Conservation (phyloP, 2,329 filamentous ascomycete genomes). For the Verticillium nubilum region DNA sequence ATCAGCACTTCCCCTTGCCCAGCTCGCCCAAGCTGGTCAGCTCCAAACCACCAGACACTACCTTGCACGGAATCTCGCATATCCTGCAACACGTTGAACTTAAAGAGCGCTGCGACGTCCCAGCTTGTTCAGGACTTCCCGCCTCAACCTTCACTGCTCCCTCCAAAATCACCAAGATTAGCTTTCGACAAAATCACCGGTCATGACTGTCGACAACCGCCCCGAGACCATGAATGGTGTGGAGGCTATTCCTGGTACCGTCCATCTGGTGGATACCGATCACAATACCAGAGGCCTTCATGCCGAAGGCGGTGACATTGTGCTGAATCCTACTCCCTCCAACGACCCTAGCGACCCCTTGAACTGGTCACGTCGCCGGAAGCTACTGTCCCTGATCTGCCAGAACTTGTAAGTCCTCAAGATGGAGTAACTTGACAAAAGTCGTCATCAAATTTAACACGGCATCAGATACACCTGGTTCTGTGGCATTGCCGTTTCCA, state of each 20-base stretch:
- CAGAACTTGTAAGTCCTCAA: neutral
- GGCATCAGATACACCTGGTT: conserved; percentile 27
- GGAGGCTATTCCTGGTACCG: neutral
- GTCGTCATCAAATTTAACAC: neutral
- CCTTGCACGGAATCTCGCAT: too few species aligned
- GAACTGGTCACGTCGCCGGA: conserved; percentile 17
- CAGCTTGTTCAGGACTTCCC: too few species aligned
- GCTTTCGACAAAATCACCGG: neutral
- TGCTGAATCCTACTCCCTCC: conserved; percentile 17
- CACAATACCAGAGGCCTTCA: neutral
- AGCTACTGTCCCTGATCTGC: conserved; percentile 8
- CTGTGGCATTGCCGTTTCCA: conserved; percentile 32
- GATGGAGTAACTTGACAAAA: conserved; percentile 9
- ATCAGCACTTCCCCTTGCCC: too few species aligned
- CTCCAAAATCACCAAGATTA: neutral
- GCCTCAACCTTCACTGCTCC: too few species aligned
- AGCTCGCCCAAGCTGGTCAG: too few species aligned
- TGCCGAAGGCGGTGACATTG: conserved; percentile 21
- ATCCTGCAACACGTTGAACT: too few species aligned
- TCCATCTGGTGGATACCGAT: neutral
- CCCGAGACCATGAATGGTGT: neutral
- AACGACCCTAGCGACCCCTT: conserved; percentile 20
- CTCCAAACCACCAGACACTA: too few species aligned
- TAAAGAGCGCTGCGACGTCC: too few species aligned
- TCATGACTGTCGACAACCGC: neutral